A percentile compares a stretch with the other conserved stretches of the same genome.
Conservation (phyloP, 176 grass and related monocot species). For the Cymbopogon citratus region DNA sequence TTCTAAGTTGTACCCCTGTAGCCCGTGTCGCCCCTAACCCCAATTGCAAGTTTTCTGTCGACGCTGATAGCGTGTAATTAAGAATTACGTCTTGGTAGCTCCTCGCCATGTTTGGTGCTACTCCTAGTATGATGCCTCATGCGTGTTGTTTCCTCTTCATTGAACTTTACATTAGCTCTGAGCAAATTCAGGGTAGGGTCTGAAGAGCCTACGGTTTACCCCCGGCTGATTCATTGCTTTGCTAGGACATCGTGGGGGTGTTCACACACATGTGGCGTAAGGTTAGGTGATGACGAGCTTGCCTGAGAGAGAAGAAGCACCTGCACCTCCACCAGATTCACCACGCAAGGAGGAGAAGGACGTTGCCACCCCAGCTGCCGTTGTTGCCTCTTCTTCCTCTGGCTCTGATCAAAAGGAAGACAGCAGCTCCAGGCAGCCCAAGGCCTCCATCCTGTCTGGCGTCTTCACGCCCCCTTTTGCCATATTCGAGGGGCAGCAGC, state of each 20-base stretch:
- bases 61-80: background rate
- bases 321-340: conserved; percentile 8
- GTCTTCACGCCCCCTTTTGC: conserved; percentile 54
- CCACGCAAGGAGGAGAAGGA: background rate
- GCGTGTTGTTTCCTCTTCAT: too few relatives aligned
- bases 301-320: conserved; percentile 44
- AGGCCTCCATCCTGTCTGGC: conserved; percentile 49
- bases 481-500: conserved; percentile 54
- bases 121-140: background rate
- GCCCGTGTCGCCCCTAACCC: background rate
- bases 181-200: background rate
- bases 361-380: background rate
- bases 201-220: background rate
- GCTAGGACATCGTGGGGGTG: background rate
- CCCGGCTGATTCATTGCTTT: background rate
- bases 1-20: too few relatives aligned
- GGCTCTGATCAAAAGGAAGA: conserved; percentile 29
- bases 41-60: background rate
- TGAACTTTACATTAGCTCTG: background rate
- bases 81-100: background rate
- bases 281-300: conserved; percentile 91
- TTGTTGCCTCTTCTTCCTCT: conserved; percentile 1
- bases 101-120: background rate
- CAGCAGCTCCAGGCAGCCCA: conserved; percentile 33
- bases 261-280: conserved; percentile 32